These are phyloP conservation scores for Meripilus lineatus DNA, from an alignment of 1,284 basidiomycete genomes.

Conservation along the genomic window DNA sequence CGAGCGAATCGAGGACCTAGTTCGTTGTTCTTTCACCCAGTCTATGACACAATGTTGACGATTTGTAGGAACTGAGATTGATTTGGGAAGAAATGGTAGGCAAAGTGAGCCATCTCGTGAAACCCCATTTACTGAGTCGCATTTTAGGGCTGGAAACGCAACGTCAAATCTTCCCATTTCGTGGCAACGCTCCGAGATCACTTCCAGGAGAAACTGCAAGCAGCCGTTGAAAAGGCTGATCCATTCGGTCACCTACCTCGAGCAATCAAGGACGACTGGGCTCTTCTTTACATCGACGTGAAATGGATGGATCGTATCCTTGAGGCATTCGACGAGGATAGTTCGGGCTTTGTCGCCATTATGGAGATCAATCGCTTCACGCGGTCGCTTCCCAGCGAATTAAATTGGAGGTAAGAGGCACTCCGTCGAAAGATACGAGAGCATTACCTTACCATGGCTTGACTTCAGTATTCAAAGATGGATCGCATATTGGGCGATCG, in stretches of 20 bases:
- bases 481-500: conserved; percentile 13
- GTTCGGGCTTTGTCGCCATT: conserved; percentile 41
- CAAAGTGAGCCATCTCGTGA: no score
- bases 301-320: conserved; percentile 37
- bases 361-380: conserved; percentile 43
- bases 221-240: no score
- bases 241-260: no score
- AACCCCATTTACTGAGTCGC: no score
- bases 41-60: no score
- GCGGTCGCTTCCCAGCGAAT: conserved; percentile 12
- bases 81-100: conserved; percentile 29
- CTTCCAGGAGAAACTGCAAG: conserved; percentile 24
- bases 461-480: conserved; percentile 26
- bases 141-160: conserved; percentile 29
- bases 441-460: conserved; percentile 6
- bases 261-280: conserved; percentile 39
- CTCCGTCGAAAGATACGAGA: conserved; percentile 13
- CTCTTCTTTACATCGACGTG: conserved; percentile 36
- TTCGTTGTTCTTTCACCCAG: no score
- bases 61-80: not conserved
- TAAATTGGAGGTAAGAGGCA: conserved; percentile 24
- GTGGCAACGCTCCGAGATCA: conserved; percentile 31
- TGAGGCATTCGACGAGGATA: conserved; percentile 46
- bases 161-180: conserved; percentile 31
- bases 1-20: no score